Conservation (phyloP, 495 filamentous ascomycete genomes). For the Tuber microsphaerosporum region DNA sequence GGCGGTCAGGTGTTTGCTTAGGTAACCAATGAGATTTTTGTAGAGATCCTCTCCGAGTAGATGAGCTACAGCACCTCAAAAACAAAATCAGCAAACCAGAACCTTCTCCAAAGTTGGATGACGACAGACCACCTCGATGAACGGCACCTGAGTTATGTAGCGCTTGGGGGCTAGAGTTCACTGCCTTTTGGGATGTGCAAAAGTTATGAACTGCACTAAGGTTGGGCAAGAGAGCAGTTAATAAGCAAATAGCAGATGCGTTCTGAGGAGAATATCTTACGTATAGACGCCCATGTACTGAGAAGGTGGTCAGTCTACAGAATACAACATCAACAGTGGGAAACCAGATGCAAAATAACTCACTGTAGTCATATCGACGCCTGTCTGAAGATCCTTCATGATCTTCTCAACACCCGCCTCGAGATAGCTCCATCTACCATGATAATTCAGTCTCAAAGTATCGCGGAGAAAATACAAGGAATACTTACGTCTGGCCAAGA, state of each 20-base stretch:
- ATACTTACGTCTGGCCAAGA: slow-evolving; percentile 69
- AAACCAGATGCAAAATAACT: slow-evolving; percentile 41
- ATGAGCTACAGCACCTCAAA: slow-evolving; percentile 56
- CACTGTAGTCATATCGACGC: slow-evolving; percentile 85
- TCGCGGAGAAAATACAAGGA: slow-evolving; percentile 8
- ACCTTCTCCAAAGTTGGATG: slow-evolving; percentile 35
- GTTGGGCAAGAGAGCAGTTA: slow-evolving; percentile 20
- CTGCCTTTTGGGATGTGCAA: slow-evolving; percentile 94
- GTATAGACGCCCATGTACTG: slow-evolving; percentile 98
- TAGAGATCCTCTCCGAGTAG: slow-evolving; percentile 95
- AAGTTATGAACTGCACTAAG: slow-evolving; percentile 92
- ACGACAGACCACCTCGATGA: slow-evolving; percentile 65
- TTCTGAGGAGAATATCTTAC: slow-evolving; percentile 47
- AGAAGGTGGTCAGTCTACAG: slow-evolving; percentile 36
- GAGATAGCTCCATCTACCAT: slow-evolving; percentile 73
- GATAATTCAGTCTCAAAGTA: slow-evolving; percentile 27
- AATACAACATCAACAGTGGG: slow-evolving; percentile 1
- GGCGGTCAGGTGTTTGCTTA: slow-evolving; percentile 62
- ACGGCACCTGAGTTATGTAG: slow-evolving; percentile 48
- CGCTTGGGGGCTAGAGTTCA: slow-evolving; percentile 44
- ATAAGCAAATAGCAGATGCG: slow-evolving; percentile 6
- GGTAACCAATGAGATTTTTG: slow-evolving; percentile 75
- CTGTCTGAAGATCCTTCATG: slow-evolving; percentile 83
- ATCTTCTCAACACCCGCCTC: slow-evolving; percentile 81
- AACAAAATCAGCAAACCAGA: slow-evolving; percentile 26